A percentile compares a stretch with the other conserved stretches of the same genome.
Conservation (phyloP, 345 rosid genomes). For the Populus alba region DNA sequence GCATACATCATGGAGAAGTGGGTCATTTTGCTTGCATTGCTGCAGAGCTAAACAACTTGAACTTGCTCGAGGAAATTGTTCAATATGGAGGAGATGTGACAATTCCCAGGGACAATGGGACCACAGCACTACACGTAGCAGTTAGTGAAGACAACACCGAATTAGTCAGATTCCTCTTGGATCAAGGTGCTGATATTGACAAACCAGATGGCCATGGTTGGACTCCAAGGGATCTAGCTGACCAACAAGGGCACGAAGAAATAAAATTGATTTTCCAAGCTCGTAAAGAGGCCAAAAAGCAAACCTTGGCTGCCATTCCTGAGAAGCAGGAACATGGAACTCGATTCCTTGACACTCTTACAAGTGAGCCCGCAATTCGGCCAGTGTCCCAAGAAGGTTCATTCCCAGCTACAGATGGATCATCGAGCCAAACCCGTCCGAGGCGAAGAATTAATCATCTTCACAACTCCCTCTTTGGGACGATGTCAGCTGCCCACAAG, state of each 20-base stretch:
- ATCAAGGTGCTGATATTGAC: constrained; percentile 63
- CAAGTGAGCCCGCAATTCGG: constrained; percentile 68
- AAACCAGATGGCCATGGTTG: constrained; percentile 59
- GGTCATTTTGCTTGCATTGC: constrained; percentile 74
- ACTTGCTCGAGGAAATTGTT: constrained; percentile 56
- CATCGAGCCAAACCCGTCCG: constrained; percentile 44
- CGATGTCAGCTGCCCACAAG: constrained; percentile 56
- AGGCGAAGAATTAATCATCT: constrained; percentile 60
- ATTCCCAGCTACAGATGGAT: constrained; percentile 35
- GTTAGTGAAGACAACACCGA: constrained; percentile 72
- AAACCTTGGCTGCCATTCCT: constrained; percentile 39
- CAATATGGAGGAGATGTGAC: constrained; percentile 58
- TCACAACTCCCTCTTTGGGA: constrained; percentile 71
- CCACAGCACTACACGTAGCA: constrained; percentile 77
- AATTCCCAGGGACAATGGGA: constrained; percentile 42
- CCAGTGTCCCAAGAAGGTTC: constrained; percentile 32
- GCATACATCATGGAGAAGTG: constrained; percentile 56
- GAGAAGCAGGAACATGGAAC: constrained; percentile 45
- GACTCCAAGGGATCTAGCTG: constrained; percentile 72
- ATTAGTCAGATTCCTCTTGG: constrained; percentile 62
- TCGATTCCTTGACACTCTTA: constrained; percentile 57
- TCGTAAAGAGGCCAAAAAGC: constrained; percentile 28
- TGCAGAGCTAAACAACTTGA: constrained; percentile 63
- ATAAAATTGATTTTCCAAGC: constrained; percentile 54
- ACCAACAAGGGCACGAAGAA: constrained; percentile 83